These are phyloP conservation scores for Pyrenophora graminea DNA, from an alignment of 2,329 filamentous ascomycete genomes.

Conservation along the genomic window DNA sequence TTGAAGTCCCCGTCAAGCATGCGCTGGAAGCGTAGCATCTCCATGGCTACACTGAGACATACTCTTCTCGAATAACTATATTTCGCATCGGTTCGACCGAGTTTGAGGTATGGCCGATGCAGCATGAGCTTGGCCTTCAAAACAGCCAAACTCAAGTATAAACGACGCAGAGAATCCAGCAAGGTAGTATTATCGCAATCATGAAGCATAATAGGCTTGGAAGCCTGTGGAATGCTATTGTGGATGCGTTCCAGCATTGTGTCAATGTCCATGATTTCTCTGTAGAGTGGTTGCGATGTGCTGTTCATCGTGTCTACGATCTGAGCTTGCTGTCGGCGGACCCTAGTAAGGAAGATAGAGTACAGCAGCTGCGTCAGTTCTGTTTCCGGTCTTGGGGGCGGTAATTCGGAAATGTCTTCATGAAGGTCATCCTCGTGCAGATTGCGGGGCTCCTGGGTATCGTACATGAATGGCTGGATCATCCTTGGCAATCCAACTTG, in stretches of 20 bases:
- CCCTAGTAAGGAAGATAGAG: conserved; percentile 29
- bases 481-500: conserved; percentile 48
- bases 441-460: conserved; percentile 48
- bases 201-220: conserved; percentile 18
- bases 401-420: conserved; percentile 41
- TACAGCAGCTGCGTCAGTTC: conserved; percentile 36
- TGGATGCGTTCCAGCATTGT: conserved; percentile 27
- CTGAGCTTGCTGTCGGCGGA: conserved; percentile 30
- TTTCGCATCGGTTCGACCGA: conserved; percentile 41
- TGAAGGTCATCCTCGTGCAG: conserved; percentile 49
- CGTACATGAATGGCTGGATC: conserved; percentile 45
- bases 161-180: conserved; percentile 28
- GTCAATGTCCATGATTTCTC: conserved; percentile 36
- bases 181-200: conserved; percentile 17
- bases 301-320: conserved; percentile 37
- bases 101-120: conserved; percentile 44
- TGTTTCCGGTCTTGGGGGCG: conserved; percentile 33
- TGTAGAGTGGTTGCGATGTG: conserved; percentile 33
- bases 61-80: conserved; percentile 49
- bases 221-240: conserved; percentile 24
- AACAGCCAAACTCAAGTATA: conserved; percentile 40
- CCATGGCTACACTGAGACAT: conserved; percentile 53
- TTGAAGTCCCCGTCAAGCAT: conserved; percentile 50
- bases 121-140: conserved; percentile 42
- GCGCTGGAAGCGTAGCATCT: conserved; percentile 51